Conservation (phyloP, 129 eudicot genomes). For the Apium graveolens region DNA sequence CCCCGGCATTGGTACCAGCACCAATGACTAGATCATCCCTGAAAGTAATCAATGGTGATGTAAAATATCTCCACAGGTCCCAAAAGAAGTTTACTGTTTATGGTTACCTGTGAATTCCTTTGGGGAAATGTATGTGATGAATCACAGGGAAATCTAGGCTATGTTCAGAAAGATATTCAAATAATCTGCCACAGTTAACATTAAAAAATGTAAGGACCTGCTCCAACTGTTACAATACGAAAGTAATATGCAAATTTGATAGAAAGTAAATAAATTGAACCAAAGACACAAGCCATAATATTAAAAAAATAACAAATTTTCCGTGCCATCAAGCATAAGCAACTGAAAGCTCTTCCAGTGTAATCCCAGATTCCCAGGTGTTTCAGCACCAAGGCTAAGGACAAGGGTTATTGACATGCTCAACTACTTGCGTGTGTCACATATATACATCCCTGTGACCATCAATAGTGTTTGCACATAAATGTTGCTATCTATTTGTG, state of each 20-base stretch:
- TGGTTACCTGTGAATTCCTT: constrained; percentile 60
- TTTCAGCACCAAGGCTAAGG: neutral
- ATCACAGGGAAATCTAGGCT: constrained; percentile 72
- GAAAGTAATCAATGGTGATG: constrained; percentile 12
- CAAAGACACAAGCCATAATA: neutral
- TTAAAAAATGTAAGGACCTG: constrained; percentile 3
- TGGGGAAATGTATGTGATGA: constrained; percentile 85
- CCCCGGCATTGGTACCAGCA: constrained; percentile 92
- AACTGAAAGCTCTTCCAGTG: neutral
- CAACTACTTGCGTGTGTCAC: neutral
- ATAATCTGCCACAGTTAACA: constrained; percentile 47
- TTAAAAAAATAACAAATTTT: neutral
- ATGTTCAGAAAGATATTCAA: constrained; percentile 74
- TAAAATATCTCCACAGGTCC: neutral
- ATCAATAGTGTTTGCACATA: neutral
- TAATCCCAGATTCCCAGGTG: neutral
- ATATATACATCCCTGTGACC: neutral
- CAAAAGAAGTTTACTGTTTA: neutral
- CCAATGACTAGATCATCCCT: constrained; percentile 93
- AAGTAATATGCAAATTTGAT: neutral
- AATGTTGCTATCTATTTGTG: neutral
- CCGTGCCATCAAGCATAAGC: neutral
- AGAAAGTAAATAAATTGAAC: neutral
- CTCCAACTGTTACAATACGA: neutral
- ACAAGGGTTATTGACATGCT: neutral